Base-by-base conservation (phyloP, 164 flowering plant species). In the Macadamia tetraphylla region DNA sequence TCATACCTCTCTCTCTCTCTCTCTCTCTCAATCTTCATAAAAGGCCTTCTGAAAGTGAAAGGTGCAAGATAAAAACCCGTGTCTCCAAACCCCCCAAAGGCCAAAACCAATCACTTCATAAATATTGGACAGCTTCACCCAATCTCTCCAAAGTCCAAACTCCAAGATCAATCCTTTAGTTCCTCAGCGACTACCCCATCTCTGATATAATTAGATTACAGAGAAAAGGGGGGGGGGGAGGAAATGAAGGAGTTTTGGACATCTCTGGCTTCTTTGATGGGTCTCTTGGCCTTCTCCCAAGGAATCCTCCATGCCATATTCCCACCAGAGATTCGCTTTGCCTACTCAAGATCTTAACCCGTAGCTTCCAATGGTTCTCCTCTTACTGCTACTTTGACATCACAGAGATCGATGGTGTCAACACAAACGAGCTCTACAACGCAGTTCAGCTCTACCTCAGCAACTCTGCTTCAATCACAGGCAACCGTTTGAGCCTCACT, bases 341-440 rank as follows among this genome's bases (percentile, higher is more conserved):
- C 85, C 10, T 70, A 59, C 29, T 79, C 65, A 86, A 85, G 43
- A 63, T 88, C 81, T 67, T 81, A 76, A 66, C 75, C 75, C 81
- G 84, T 32, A 7, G 83, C 76, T 82, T 80, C 78, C 60, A 72
- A 77, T 76, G 78, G 58, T 82, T 81, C 85, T 90, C 94, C 44
- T 65, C 87, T 69, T 85, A 92, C 78, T 83, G 84, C 80, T 88
- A 88, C 86, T 89, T 83, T 75, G 98, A 92, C 81, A 87, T 92
- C 73, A 87, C 93, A 1, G 97, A 93, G 67, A 85, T 89, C 69
- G 97, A 93, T 71, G 97, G 98, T 53, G 95, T 89, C 64, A 88
- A 87, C 88, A 88, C 93, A 67, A 92, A 92, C 79, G 98, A 88
- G 68, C 92, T 92, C 72, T 90, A 90, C 90, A 85, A 82, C 81